phyloP scores from a whole-genome alignment of 1,139 yeast genomes.

The Pichia sp. region DNA sequence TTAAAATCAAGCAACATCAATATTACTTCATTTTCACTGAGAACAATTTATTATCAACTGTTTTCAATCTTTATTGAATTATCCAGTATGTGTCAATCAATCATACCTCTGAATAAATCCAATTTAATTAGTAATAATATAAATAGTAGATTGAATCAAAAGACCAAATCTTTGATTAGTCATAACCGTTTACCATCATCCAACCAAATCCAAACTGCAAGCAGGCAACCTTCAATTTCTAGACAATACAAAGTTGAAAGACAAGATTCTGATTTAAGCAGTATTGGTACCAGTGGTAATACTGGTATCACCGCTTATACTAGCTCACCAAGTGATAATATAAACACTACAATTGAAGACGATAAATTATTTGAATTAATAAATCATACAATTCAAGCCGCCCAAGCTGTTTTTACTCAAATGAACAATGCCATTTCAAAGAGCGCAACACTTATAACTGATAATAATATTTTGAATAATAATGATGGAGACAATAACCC shows the following conservation, averaged over 20 bases:
- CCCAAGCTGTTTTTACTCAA: slow-evolving; percentile 74
- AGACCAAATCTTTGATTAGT: slow-evolving; percentile 5
- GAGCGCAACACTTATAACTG: slow-evolving; percentile 54
- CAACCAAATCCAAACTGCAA: background rate
- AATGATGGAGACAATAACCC: slow-evolving; percentile 2
- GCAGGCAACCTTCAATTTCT: slow-evolving; percentile 4
- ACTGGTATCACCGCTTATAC: background rate
- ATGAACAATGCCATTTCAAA: slow-evolving; percentile 70
- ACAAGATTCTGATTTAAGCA: slow-evolving; percentile 26
- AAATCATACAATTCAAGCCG: slow-evolving; percentile 64
- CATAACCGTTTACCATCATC: slow-evolving; percentile 6
- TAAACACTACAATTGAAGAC: slow-evolving; percentile 48
- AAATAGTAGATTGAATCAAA: background rate
- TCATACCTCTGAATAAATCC: slow-evolving; percentile 33
- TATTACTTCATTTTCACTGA: slow-evolving; percentile 29
- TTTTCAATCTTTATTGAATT: slow-evolving; percentile 73
- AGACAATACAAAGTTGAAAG: slow-evolving; percentile 29
- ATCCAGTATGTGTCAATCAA: slow-evolving; percentile 59
- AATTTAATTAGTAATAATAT: background rate
- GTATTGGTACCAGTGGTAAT: slow-evolving; percentile 1
- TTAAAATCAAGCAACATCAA: slow-evolving; percentile 11
- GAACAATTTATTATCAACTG: slow-evolving; percentile 66
- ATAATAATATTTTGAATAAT: slow-evolving; percentile 7
- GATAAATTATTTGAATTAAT: slow-evolving; percentile 71
- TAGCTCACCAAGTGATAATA: slow-evolving; percentile 4